phyloP scores from a whole-genome alignment of 2,329 filamentous ascomycete species.

The Penicillium freii region DNA sequence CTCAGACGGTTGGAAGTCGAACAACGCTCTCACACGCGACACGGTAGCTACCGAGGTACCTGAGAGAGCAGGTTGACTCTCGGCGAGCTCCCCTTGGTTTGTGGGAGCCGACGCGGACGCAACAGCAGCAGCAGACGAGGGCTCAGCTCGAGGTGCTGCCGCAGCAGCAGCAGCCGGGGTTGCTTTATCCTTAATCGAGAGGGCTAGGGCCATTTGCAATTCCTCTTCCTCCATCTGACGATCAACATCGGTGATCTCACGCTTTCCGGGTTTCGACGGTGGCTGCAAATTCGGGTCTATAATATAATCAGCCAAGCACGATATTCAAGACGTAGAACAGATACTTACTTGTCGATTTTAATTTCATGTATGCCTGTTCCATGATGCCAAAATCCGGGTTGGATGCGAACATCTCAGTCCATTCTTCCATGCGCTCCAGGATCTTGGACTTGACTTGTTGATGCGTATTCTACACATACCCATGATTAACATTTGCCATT shows the following conservation, averaged over 20 bases:
- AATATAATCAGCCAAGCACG: conserved; percentile 12
- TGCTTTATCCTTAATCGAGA: conserved; percentile 85
- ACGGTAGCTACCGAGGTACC: conserved; percentile 96
- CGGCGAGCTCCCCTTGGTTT: conserved; percentile 40
- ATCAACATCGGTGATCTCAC: conserved; percentile 82
- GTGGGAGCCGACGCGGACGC: conserved; percentile 9
- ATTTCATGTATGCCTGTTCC: conserved; percentile 86
- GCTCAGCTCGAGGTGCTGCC: conserved; percentile 32
- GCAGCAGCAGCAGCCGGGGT: conserved; percentile 33
- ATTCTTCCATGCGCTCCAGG: conserved; percentile 91
- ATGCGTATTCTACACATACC: conserved; percentile 69
- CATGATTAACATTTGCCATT: not conserved
- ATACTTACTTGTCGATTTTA: conserved; percentile 66
- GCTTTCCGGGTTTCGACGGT: conserved; percentile 91
- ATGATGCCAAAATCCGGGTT: conserved; percentile 95
- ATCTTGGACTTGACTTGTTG: conserved; percentile 97
- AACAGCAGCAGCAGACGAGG: conserved; percentile 24
- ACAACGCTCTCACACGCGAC: conserved; percentile 87
- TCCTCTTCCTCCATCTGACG: conserved; percentile 96
- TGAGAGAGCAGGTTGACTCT: conserved; percentile 62
- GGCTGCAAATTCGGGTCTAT: conserved; percentile 84
- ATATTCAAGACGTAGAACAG: too few species aligned
- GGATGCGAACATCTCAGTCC: conserved; percentile 88
- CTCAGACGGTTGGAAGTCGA: conserved; percentile 92
- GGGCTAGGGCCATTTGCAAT: conserved; percentile 87